These are phyloP conservation scores for Brassica juncea DNA, from an alignment of 345 rosid species.

Conservation along the genomic window DNA sequence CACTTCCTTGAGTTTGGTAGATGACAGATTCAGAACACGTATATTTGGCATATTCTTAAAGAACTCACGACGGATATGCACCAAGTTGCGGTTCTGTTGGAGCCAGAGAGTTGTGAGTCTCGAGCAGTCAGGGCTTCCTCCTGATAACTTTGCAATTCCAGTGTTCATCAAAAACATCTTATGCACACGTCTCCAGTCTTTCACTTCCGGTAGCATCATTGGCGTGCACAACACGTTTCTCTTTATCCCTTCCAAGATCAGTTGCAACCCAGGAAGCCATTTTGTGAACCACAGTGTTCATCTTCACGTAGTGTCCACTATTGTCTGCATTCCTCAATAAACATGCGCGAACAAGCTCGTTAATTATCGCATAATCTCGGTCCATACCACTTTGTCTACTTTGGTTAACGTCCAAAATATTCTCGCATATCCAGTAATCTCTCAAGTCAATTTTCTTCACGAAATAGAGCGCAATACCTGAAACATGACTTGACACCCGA, in stretches of 20 bases:
- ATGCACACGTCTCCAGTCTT: not conserved
- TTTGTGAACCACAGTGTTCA: not conserved
- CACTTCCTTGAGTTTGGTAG: not conserved
- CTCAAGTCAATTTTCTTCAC: not conserved
- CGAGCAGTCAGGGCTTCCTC: not conserved
- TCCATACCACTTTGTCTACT: not conserved
- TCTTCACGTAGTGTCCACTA: not conserved
- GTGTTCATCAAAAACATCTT: not conserved
- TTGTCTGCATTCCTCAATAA: not conserved
- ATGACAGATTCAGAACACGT: not conserved
- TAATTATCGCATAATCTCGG: not conserved
- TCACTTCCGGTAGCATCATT: not conserved
- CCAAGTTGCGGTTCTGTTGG: not conserved
- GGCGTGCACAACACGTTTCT: not conserved
- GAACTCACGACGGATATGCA: not conserved
- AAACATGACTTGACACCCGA: not conserved
- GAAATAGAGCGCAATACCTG: not conserved
- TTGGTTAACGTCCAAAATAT: not conserved
- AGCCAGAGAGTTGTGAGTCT: not conserved
- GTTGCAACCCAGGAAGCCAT: not conserved
- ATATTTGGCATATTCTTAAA: not conserved
- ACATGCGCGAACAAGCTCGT: not conserved
- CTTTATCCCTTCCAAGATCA: not conserved
- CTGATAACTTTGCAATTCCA: not conserved
- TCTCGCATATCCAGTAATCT: not conserved